These are phyloP conservation scores for Calocybe gangraenosa DNA, from an alignment of 768 basidiomycete species.

Conservation along the genomic window DNA sequence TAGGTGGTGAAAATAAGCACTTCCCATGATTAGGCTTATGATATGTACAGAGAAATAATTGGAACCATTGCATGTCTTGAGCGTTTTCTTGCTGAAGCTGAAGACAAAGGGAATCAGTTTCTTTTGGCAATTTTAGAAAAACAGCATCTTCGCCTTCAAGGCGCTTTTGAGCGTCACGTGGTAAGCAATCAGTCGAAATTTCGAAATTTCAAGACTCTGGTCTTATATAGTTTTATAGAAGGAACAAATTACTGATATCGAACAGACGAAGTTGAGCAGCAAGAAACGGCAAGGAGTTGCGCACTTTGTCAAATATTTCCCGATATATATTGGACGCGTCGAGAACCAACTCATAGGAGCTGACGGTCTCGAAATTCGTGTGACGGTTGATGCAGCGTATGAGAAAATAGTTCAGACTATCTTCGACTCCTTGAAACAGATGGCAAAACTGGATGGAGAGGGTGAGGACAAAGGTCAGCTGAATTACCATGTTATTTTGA, in stretches of 20 bases:
- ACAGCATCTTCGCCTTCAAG: constrained; percentile 73
- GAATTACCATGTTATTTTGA: constrained; percentile 92
- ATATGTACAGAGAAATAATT: constrained; percentile 65
- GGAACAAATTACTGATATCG: constrained; percentile 84
- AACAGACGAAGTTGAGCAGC: constrained; percentile 85
- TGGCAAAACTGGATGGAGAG: constrained; percentile 93
- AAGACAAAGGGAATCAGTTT: constrained; percentile 77
- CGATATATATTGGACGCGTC: constrained; percentile 77
- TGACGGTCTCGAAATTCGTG: constrained; percentile 73
- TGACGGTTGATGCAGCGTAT: constrained; percentile 75
- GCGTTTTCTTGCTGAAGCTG: constrained; percentile 68
- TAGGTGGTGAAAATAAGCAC: constrained; percentile 31
- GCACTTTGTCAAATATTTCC: constrained; percentile 91
- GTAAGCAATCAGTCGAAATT: constrained; percentile 44
- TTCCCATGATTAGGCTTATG: constrained; percentile 4
- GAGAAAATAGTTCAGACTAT: constrained; percentile 86
- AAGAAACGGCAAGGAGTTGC: constrained; percentile 93
- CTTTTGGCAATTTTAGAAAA: constrained; percentile 70
- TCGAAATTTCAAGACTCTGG: neutral
- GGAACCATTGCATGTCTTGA: constrained; percentile 81
- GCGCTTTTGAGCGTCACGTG: constrained; percentile 72
- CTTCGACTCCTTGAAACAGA: constrained; percentile 91
- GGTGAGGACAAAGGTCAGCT: constrained; percentile 95
- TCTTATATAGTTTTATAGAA: constrained; percentile 40
- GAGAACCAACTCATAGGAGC: constrained; percentile 81